These are phyloP conservation scores for Pseudocercospora crystallina DNA, from an alignment of 2,329 filamentous ascomycete genomes.

Conservation along the genomic window DNA sequence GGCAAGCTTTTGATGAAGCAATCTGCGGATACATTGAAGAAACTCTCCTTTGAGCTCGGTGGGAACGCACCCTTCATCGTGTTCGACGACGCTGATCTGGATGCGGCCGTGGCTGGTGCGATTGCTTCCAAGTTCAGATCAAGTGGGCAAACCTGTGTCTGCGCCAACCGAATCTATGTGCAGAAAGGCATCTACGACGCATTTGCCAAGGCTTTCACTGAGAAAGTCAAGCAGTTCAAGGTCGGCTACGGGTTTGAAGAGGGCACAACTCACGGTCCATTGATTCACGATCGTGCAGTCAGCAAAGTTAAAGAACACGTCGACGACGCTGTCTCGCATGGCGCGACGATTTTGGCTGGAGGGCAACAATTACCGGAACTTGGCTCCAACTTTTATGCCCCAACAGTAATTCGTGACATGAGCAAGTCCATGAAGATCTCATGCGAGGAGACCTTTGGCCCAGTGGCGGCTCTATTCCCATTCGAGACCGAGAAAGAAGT, in stretches of 20 bases:
- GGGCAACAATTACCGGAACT: conserved; percentile 36
- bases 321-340: conserved; percentile 68
- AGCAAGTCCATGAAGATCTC: conserved; percentile 24
- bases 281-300: conserved; percentile 80
- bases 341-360: conserved; percentile 16
- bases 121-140: conserved; percentile 28
- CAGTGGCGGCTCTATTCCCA: conserved; percentile 24
- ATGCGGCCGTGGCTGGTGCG: conserved; percentile 23
- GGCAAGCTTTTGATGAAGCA: conserved; percentile 29
- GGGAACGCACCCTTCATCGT: conserved; percentile 32
- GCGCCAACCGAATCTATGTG: conserved; percentile 71
- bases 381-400: conserved; percentile 32
- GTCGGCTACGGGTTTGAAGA: conserved; percentile 71
- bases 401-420: conserved; percentile 27
- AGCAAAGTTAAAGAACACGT: conserved; percentile 76
- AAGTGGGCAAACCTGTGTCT: conserved; percentile 29
- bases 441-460: conserved; percentile 30
- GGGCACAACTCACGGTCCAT: conserved; percentile 72
- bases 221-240: conserved; percentile 65
- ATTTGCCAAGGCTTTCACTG: conserved; percentile 29
- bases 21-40: conserved; percentile 24
- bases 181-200: conserved; percentile 64
- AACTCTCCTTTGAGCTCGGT: conserved; percentile 27
- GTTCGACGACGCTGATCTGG: conserved; percentile 31
- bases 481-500: conserved; percentile 31